phyloP scores from a whole-genome alignment of 1,284 basidiomycete species.

The Exobasidium rhododendri region DNA sequence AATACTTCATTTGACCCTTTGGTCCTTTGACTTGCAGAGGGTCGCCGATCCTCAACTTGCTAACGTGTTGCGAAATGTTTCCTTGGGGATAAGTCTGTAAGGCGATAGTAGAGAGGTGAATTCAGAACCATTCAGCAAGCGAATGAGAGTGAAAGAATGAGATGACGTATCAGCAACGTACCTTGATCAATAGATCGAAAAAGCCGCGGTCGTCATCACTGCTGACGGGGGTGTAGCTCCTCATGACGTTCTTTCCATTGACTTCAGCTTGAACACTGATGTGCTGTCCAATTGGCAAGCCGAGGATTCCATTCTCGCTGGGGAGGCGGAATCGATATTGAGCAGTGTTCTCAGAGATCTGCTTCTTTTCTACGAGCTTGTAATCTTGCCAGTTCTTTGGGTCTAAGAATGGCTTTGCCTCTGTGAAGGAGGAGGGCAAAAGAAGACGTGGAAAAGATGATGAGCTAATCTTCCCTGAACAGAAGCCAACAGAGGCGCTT shows the following conservation, averaged over 20 bases:
- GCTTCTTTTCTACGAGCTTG: slow-evolving; percentile 74
- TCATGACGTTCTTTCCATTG: slow-evolving; percentile 80
- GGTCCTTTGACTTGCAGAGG: slow-evolving; percentile 86
- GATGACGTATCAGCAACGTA: too few relatives aligned
- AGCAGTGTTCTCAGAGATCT: slow-evolving; percentile 74
- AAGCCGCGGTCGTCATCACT: slow-evolving; percentile 85
- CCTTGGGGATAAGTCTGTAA: slow-evolving; percentile 87
- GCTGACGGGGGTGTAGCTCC: slow-evolving; percentile 92
- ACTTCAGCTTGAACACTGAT: slow-evolving; percentile 87
- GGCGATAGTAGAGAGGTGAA: slow-evolving; percentile 9
- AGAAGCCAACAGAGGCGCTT: slow-evolving; percentile 2
- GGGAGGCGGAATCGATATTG: slow-evolving; percentile 90
- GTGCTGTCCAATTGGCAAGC: slow-evolving; percentile 94
- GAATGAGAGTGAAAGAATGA: background rate
- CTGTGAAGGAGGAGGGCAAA: slow-evolving; percentile 2
- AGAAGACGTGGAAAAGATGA: background rate
- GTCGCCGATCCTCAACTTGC: slow-evolving; percentile 66
- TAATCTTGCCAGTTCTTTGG: slow-evolving; percentile 76
- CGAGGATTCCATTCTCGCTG: slow-evolving; percentile 69
- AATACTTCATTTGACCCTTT: slow-evolving; percentile 72
- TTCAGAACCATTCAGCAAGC: background rate
- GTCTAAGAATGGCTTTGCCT: slow-evolving; percentile 65
- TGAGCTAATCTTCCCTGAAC: background rate
- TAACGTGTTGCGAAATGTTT: slow-evolving; percentile 82
- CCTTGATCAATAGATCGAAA: slow-evolving; percentile 97